Evolutionary conservation across 2,329 filamentous ascomycete genomes (phyloP).

Genomic region (Domatiomyces catenatus): DNA sequence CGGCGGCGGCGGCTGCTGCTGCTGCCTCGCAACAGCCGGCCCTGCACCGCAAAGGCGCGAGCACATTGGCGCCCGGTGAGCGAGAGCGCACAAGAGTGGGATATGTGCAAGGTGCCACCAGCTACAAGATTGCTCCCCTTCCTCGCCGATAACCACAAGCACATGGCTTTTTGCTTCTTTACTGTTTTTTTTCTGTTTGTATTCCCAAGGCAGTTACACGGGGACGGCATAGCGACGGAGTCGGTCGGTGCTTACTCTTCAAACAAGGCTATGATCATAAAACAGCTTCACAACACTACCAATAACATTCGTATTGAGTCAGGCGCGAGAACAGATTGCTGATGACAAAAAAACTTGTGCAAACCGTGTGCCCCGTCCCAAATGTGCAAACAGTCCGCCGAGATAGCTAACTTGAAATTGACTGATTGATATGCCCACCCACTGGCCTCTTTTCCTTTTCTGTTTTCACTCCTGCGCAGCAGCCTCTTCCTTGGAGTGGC

Average conservation of each 20-base stretch:
- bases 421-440: too few relatives aligned
- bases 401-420: too few relatives aligned
- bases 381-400: conserved; percentile 1
- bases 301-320: not conserved
- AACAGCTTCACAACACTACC: not conserved
- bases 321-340: not conserved
- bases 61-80: conserved; percentile 13
- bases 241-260: not conserved
- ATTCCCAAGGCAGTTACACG: too few relatives aligned
- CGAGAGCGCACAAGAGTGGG: conserved; percentile 38
- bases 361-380: conserved; percentile 1
- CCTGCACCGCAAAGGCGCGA: conserved; percentile 29
- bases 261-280: not conserved
- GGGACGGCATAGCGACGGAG: not conserved
- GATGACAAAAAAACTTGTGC: not conserved
- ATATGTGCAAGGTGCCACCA: conserved; percentile 42
- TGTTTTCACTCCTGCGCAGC: conserved; percentile 9
- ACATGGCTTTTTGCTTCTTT: not conserved
- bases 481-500: conserved; percentile 13
- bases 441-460: conserved; percentile 7
- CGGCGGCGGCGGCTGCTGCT: conserved; percentile 13
- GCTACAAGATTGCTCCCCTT: conserved; percentile 47
- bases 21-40: conserved; percentile 20
- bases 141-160: not conserved
- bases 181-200: not conserved